Evolutionary conservation across 2,329 filamentous ascomycete genomes (phyloP), one percentile per base, ranked within the genome.

Genomic region (Diaporthe sp.): DNA sequence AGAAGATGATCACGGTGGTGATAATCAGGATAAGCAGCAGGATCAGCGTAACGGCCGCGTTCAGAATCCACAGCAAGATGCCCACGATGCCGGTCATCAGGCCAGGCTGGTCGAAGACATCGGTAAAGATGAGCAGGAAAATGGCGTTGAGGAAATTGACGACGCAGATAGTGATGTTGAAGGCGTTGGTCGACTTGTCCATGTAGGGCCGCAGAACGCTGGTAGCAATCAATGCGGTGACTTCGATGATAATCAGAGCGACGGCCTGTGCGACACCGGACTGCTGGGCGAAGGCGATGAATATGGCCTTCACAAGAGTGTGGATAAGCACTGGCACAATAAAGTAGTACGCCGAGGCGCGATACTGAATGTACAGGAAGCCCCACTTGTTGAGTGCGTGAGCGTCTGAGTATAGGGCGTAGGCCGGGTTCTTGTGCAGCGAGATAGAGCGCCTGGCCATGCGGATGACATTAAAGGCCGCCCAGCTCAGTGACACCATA

Each of bases 151-250:
- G 84, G 84, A 97, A 96, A 87, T 96, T 97, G 84, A 96, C 88
- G 46, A 91, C 92, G 75, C 91, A 92, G 80, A 97, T 97, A 76
- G 94, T 90, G 81, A 97, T 96, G 87, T 97, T 97, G 89, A 96
- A 96, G 75, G 92, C 91, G 83, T 97, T 97, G 76, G 94, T 97
- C 87, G 94, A 95, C 91, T 96, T 97, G 88, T 97, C 95, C 95
- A 97, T 97, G 91, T 94, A 97, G n/a, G 95, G 95, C 72, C 94
- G 91, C 80, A 97, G 86, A 67, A 96, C 91, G 80, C 92, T 93
- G 72, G 94, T 91, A 57, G 86, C 90, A 80, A 97, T 92, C 75
- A 97, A 88, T 78, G 93, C 91, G 67, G 85, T 89, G 5, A 92
- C 91, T 84, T 97, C 95, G 76, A 97, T 91, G 77, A 97, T 86